Evolutionary conservation across 768 basidiomycete genomes (phyloP).

Genomic region (Kwoniella sp.): DNA sequence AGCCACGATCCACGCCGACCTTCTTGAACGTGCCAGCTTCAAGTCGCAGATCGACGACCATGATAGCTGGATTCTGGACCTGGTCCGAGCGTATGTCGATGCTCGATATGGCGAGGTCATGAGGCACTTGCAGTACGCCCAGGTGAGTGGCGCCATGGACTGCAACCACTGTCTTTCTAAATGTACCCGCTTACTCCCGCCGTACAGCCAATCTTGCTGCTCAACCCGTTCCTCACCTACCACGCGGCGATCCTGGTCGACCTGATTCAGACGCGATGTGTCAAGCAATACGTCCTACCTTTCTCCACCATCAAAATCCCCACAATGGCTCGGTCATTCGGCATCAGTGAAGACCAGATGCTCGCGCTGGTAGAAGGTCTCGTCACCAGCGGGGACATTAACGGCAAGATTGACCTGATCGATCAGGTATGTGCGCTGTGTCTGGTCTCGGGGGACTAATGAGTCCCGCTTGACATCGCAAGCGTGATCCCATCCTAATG

Average conservation of each 20-base stretch:
- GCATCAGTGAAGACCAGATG: conserved; percentile 68
- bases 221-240: conserved; percentile 69
- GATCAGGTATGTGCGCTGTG: conserved; percentile 61
- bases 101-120: conserved; percentile 81
- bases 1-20: conserved; percentile 60
- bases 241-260: conserved; percentile 66
- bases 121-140: conserved; percentile 66
- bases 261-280: conserved; percentile 69
- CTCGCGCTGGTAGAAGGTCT: conserved; percentile 70
- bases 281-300: conserved; percentile 85
- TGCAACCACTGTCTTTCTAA: not conserved
- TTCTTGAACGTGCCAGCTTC: conserved; percentile 66
- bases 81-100: conserved; percentile 77
- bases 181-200: not conserved
- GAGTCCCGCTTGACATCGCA: too few species aligned
- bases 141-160: conserved; percentile 53
- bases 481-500: not conserved
- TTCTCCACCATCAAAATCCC: conserved; percentile 79
- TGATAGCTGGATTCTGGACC: conserved; percentile 78
- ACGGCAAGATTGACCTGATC: conserved; percentile 80
- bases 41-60: conserved; percentile 67
- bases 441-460: too few species aligned
- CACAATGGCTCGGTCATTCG: conserved; percentile 81
- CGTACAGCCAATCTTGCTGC: conserved; percentile 64
- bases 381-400: conserved; percentile 71